phyloP scores from a whole-genome alignment of 2,329 filamentous ascomycete species.

The Hypoxylon sp. region DNA sequence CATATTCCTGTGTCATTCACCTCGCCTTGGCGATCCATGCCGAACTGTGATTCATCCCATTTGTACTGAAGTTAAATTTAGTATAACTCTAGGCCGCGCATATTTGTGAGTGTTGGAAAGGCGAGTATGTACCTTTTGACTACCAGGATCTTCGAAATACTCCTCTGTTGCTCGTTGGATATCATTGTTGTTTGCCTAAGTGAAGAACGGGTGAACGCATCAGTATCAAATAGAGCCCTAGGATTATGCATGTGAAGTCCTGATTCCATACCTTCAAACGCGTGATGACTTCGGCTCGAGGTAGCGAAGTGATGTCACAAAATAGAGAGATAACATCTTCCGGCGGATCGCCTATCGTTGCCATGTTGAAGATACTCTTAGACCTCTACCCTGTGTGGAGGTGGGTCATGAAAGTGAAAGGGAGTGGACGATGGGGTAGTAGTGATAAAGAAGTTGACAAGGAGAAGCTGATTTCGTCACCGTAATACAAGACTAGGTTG shows the following conservation, averaged over 20 bases:
- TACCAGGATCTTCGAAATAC: constrained; percentile 64
- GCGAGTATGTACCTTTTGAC: constrained; percentile 55
- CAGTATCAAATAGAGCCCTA: constrained; percentile 21
- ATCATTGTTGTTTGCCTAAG: constrained; percentile 62
- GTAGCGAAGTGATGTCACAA: constrained; percentile 43
- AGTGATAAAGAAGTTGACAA: background rate
- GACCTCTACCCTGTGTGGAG: background rate
- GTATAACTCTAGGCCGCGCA: constrained; percentile 6
- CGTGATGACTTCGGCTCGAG: constrained; percentile 46
- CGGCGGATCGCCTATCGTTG: constrained; percentile 39
- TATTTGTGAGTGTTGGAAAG: constrained; percentile 1
- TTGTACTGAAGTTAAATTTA: constrained; percentile 57
- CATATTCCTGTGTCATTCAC: constrained; percentile 61
- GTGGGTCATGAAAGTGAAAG: constrained; percentile 28
- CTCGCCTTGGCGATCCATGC: constrained; percentile 67
- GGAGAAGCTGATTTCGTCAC: constrained; percentile 6
- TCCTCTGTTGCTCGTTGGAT: constrained; percentile 66
- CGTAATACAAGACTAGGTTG: constrained; percentile 2
- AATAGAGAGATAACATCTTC: constrained; percentile 44
- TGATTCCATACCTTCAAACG: constrained; percentile 49
- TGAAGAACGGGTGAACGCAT: constrained; percentile 2
- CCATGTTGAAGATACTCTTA: constrained; percentile 44
- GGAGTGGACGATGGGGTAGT: background rate
- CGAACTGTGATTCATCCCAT: constrained; percentile 71
- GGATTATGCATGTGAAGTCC: constrained; percentile 1